phyloP scores from a whole-genome alignment of 371 early-diverging fungal genomes.

The Mortierella polycephala region DNA sequence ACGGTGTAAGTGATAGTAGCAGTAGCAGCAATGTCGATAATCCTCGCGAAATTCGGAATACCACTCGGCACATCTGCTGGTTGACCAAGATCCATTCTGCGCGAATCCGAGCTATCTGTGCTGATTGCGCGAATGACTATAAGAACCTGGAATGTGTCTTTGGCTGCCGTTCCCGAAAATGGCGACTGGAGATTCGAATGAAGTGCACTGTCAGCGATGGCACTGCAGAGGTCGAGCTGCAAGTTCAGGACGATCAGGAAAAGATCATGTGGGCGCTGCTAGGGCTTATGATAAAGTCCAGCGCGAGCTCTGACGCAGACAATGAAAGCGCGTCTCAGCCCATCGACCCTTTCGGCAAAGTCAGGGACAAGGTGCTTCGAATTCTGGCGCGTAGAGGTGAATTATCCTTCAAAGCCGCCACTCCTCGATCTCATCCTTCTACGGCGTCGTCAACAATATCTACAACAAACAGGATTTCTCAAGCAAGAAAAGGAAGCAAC shows the following conservation, averaged over 20 bases:
- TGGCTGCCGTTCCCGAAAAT: slow-evolving; percentile 27
- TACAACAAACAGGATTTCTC: neutral
- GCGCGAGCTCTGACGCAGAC: too few species aligned
- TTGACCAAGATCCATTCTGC: slow-evolving; percentile 9
- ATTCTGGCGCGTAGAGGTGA: slow-evolving; percentile 31
- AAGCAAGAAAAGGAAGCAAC: too few species aligned
- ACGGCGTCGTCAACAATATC: neutral
- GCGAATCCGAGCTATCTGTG: slow-evolving; percentile 24
- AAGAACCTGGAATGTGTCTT: slow-evolving; percentile 12
- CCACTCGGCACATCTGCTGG: slow-evolving; percentile 25
- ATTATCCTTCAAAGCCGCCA: slow-evolving; percentile 11
- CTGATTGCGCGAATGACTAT: slow-evolving; percentile 37
- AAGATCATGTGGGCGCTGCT: slow-evolving; percentile 35
- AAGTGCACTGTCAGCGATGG: slow-evolving; percentile 32
- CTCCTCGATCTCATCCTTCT: neutral
- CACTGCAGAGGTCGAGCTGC: slow-evolving; percentile 14
- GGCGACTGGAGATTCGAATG: slow-evolving; percentile 27
- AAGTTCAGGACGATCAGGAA: slow-evolving; percentile 15
- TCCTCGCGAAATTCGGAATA: neutral
- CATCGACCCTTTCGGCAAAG: slow-evolving; percentile 6
- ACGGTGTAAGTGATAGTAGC: neutral
- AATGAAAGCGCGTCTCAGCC: neutral
- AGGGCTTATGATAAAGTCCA: slow-evolving; percentile 12
- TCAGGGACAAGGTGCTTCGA: slow-evolving; percentile 18
- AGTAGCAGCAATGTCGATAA: neutral